Evolutionary conservation across 768 basidiomycete genomes (phyloP), one percentile per base, ranked within the genome.

Genomic region (Pisolithus marmoratus): DNA sequence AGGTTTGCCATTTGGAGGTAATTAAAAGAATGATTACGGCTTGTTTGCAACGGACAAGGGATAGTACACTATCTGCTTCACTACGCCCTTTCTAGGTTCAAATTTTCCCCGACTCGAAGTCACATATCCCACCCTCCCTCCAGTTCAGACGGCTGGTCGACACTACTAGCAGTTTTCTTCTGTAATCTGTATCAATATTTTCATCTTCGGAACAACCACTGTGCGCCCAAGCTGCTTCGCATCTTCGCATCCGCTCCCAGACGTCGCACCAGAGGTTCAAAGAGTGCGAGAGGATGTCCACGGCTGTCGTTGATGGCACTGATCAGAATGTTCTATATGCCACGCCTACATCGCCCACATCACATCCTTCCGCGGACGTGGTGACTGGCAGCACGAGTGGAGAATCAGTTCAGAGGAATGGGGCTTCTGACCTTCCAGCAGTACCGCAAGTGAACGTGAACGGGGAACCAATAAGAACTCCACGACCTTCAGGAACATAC

Each of bases 361-460:
- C 53, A 2, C 15, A 45, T 17, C 26, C 42, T 23, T 54, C 56
- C 27, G 52, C 51, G n/a, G 48, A 50, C 2, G 47, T 46, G 4
- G 29, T 55, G 19, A 24, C 43, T 34, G 12, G 34, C 43, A n/a
- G 29, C 8, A 14, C 23, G 8, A 19, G 27, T 45, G 24, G 26
- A 45, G 27, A 8, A 12, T 26, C 12, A 19, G 8, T 3, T 26
- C 24, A 45, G 14, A 27, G 15, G 27, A 45, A 45, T 17, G 43
- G 43, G 23, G 24, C 43, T 17, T 27, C 26, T 12, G 43, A 27
- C 34, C 49, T 56, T 45, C 44, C 68, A 46, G 52, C 59, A 23
- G 70, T 69, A 38, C 67, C 67, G 3, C 68, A 70, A 34, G 69
- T 69, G 19, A 69, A 69, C 51, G 65, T 69, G 29, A 69, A 69